phyloP scores from a whole-genome alignment of 768 basidiomycete genomes.

The Suillus discolor region DNA sequence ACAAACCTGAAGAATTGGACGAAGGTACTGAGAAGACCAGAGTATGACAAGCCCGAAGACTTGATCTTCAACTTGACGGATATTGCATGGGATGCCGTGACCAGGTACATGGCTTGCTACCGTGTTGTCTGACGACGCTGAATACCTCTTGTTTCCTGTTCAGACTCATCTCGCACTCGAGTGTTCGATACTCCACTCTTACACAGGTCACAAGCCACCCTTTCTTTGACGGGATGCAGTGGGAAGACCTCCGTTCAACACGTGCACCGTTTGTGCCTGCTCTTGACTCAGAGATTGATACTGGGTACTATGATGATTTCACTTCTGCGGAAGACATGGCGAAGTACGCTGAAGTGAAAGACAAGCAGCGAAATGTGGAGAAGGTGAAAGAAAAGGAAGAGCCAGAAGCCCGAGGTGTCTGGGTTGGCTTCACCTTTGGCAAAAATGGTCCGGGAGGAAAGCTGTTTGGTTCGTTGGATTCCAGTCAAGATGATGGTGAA shows the following conservation, averaged over 20 bases:
- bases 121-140: constrained; percentile 5
- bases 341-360: constrained; percentile 97
- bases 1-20: constrained; percentile 99
- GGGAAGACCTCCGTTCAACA: constrained; percentile 76
- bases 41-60: constrained; percentile 96
- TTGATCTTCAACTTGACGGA: constrained; percentile 95
- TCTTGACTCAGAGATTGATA: constrained; percentile 92
- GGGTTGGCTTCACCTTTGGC: constrained; percentile 92
- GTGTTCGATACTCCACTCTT: constrained; percentile 75
- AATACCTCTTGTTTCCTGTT: background rate
- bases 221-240: constrained; percentile 78
- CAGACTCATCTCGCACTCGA: constrained; percentile 88
- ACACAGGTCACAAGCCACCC: constrained; percentile 73
- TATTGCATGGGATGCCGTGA: constrained; percentile 92
- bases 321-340: constrained; percentile 92
- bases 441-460: constrained; percentile 73
- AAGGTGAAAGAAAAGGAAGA: constrained; percentile 89
- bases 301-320: constrained; percentile 94
- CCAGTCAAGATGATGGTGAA: constrained; percentile 46
- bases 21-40: constrained; percentile 86
- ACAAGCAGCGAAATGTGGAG: constrained; percentile 95
- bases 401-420: constrained; percentile 68
- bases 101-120: constrained; percentile 51
- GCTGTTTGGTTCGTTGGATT: constrained; percentile 28
- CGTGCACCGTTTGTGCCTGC: constrained; percentile 93